These are phyloP conservation scores for Gossypium schwendimanii DNA, from an alignment of 441 rosid genomes.

Conservation along the genomic window DNA sequence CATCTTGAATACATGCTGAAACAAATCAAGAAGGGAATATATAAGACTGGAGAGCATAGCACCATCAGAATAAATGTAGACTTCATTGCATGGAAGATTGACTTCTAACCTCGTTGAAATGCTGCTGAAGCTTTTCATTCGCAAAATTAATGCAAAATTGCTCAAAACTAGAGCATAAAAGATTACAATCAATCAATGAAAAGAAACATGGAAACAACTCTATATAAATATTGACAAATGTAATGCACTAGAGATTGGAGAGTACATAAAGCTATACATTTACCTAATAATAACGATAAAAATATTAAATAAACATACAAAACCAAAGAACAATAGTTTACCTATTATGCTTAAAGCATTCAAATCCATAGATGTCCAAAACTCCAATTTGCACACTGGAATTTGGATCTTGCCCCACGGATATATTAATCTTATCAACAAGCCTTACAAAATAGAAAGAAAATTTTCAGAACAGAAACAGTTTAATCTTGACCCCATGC, in stretches of 20 bases:
- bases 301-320: not conserved
- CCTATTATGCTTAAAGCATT: slow-evolving; percentile 87
- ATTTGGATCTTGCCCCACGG: slow-evolving; percentile 81
- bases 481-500: not conserved
- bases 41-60: not conserved
- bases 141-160: slow-evolving; percentile 98
- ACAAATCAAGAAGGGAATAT: slow-evolving; percentile 17
- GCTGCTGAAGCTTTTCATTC: slow-evolving; percentile 96
- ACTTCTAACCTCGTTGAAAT: slow-evolving; percentile 76
- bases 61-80: not conserved
- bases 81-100: not conserved
- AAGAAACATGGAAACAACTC: not conserved
- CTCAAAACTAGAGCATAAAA: slow-evolving; percentile 63
- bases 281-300: not conserved
- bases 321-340: slow-evolving; percentile 17
- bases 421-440: slow-evolving; percentile 78
- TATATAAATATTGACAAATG: not conserved
- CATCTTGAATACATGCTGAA: slow-evolving; percentile 98
- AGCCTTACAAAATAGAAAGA: slow-evolving; percentile 43
- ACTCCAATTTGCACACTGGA: slow-evolving; percentile 78
- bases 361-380: slow-evolving; percentile 94
- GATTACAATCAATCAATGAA: slow-evolving; percentile 18
- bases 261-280: not conserved
- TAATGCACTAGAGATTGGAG: not conserved
- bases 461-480: slow-evolving; percentile 15